Evolutionary conservation across 2,329 filamentous ascomycete genomes (phyloP), one percentile per base, ranked within the genome.

Genomic region (Aureobasidium vineae): DNA sequence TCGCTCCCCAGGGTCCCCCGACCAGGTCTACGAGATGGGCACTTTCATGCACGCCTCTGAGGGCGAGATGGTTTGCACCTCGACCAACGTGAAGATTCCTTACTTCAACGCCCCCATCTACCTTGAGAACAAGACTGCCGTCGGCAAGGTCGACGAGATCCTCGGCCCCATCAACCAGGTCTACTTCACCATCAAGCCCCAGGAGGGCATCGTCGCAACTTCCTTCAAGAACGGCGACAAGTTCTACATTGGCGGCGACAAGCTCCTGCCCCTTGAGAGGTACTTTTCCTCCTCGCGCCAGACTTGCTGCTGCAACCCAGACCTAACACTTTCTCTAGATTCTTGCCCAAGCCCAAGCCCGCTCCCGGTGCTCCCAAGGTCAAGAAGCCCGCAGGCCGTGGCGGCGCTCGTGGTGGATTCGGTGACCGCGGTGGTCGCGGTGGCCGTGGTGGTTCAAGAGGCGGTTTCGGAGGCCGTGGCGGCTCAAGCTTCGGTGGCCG

Each of bases 101-200:
- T 96, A 96, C 83, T 99, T 99, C 89, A 98, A 97, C 84, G 95
- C 95, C 69, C 92, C 92, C 72, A 96, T 99, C 79, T 99, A 95
- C 83, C 89, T 98, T 75, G 94, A 98, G 85, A 99, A 98, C 85
- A 99, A 98, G 61, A 50, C 66, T 49, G 60, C 69, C 36, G 73
- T 99, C 78, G 95, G 95, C 79, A 98, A 98, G 82, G 90, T 99
- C 77, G 95, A 99, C 82, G 95, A 99, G 82, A 90, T 99, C 72
- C 89, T 99, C 72, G 95, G 95, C 67, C 94, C 95, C 70, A 91
- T 99, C 80, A 98, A 97, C 85, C 90, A 97, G 80, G 91, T 98
- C 75, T 97, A 90, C 84, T 99, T 99, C 85, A 98, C 94, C 75
- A 90, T 99, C 80, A 98, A 98, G 83, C 93, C 94, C 65, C 88